Evolutionary conservation across 192 early-diverging fungal genomes (phyloP).

Genomic region (Funneliformis geosporum): DNA sequence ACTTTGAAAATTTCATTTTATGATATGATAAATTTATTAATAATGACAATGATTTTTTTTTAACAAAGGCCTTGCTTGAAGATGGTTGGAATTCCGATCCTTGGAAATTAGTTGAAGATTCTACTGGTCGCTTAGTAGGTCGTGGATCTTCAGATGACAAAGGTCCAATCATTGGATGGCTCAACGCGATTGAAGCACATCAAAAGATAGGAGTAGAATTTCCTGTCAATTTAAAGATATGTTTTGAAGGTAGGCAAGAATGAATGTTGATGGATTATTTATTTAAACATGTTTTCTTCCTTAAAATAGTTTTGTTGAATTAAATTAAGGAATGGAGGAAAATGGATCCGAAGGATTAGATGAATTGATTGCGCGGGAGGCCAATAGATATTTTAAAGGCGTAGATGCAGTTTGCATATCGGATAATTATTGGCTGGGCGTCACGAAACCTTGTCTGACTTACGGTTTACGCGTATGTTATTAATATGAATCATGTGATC

Average conservation of each 20-base stretch:
- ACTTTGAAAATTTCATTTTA: background rate
- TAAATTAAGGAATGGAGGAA: slow-evolving; percentile 57
- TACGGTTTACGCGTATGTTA: slow-evolving; percentile 83
- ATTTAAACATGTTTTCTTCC: background rate
- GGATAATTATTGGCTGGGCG: slow-evolving; percentile 99
- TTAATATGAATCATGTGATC: background rate
- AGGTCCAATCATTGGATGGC: slow-evolving; percentile 96
- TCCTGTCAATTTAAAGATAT: slow-evolving; percentile 95
- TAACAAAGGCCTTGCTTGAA: slow-evolving; percentile 59
- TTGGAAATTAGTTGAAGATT: slow-evolving; percentile 84
- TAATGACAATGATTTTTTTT: background rate
- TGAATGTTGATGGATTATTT: background rate
- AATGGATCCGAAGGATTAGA: slow-evolving; percentile 95
- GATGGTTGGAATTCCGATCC: slow-evolving; percentile 94
- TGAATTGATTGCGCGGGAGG: slow-evolving; percentile 82
- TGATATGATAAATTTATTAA: background rate
- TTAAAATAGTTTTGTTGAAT: background rate
- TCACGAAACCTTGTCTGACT: slow-evolving; percentile 94
- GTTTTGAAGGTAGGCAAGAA: slow-evolving; percentile 93
- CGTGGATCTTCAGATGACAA: slow-evolving; percentile 98
- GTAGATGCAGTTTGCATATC: slow-evolving; percentile 96
- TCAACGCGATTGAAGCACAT: slow-evolving; percentile 94
- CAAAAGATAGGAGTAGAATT: slow-evolving; percentile 86
- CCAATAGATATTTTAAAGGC: slow-evolving; percentile 84
- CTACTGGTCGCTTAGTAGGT: slow-evolving; percentile 80